Evolutionary conservation across 345 rosid species (phyloP), one percentile per base, ranked within the genome.

Genomic region (Hibiscus mutabilis): DNA sequence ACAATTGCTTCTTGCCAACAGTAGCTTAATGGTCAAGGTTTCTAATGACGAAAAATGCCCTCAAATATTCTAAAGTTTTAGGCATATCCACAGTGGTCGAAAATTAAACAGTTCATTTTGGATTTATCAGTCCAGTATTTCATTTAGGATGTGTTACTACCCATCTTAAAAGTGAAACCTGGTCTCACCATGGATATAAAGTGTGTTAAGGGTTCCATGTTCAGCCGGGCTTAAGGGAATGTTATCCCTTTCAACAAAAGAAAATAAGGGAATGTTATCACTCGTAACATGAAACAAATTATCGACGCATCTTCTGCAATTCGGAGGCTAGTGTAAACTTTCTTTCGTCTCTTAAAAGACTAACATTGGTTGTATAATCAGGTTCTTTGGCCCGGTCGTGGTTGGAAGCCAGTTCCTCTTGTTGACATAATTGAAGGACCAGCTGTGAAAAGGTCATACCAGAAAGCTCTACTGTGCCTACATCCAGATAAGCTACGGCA

Each of bases 401-500:
- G 93, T 56, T 95, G 97, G 97, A 95, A 87, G 70, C 81, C 92
- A 0, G 90, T 90, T 66, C 93, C 99, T 42, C 93, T 95, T 57
- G 90, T 90, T 71, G 87, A 91, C 58, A 85, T 95, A 73, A 85
- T 95, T 1, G 99, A 95, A 84, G 97, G 87, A 70, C 86, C 85
- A 61, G 87, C 93, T 0, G 97, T 95, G 73, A 84, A 90, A 76
- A 88, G 88, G 82, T 81, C 93, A 6, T 95, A 91, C 80, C 99
- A 95, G 68, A 95, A 80, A 68, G 96, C 98, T 75, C 76, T 94
- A 62, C 89, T 94, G 31, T 88, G 83, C 69, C 86, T 94, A 73
- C 98, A 94, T 74, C 98, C 98, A 47, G 98, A 94, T 74, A 94
- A 94, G 81, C 84, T 91, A 53, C 96, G 91, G 79, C 98, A 94